These are phyloP conservation scores for Parastagonospora nodorum DNA, from an alignment of 2,329 filamentous ascomycete genomes.

Conservation along the genomic window DNA sequence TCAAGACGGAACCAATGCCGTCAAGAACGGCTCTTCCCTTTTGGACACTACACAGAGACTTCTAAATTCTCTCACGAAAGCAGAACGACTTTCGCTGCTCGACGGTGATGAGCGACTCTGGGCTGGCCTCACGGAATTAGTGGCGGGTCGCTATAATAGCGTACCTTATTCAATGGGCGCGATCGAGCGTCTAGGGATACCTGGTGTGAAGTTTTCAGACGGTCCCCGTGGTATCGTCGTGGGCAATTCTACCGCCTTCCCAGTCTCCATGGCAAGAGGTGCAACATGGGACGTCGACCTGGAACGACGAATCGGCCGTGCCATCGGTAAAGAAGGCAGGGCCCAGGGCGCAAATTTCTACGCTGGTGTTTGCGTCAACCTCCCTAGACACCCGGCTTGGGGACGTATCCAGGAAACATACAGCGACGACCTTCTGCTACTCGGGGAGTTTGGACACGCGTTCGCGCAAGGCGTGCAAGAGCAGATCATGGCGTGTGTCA, in stretches of 20 bases:
- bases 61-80: background rate
- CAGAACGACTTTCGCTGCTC: background rate
- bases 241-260: background rate
- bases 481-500: background rate
- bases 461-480: background rate
- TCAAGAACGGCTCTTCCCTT: background rate
- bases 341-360: no score
- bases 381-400: no score
- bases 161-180: background rate
- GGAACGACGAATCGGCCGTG: background rate
- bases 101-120: background rate
- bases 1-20: background rate
- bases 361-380: no score
- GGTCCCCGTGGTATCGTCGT: background rate
- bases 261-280: background rate
- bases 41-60: background rate
- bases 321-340: no score
- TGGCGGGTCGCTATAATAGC: background rate
- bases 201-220: background rate
- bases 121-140: background rate
- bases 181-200: background rate
- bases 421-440: no score
- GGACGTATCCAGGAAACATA: no score
- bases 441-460: no score
- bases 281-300: no score